Evolutionary conservation across 768 basidiomycete genomes (phyloP).

Genomic region (Tubosaeta sp.): DNA sequence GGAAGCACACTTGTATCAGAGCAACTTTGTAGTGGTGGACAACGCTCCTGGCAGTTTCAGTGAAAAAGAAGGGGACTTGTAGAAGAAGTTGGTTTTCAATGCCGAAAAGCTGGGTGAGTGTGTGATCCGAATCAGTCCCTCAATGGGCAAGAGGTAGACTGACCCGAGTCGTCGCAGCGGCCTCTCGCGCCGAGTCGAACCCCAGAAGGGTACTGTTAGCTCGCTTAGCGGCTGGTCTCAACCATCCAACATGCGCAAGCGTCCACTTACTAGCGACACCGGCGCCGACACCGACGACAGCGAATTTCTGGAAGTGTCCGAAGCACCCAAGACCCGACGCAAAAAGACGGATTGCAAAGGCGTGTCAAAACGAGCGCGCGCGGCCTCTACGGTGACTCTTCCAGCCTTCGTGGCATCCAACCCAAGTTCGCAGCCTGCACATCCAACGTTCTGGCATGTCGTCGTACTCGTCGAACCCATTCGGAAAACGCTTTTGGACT

Average conservation of each 20-base stretch:
- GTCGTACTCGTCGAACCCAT: conserved; percentile 38
- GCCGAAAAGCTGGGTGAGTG: too few relatives aligned
- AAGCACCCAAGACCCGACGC: conserved; percentile 4
- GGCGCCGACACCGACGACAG: conserved; percentile 6
- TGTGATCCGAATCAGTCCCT: too few relatives aligned
- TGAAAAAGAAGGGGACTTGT: too few relatives aligned
- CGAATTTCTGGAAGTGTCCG: conserved; percentile 14
- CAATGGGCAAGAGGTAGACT: too few relatives aligned
- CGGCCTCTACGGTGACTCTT: not conserved
- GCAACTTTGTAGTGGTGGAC: too few relatives aligned
- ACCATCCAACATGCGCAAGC: conserved; percentile 27
- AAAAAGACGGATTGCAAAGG: conserved; percentile 15
- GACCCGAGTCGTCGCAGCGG: too few relatives aligned
- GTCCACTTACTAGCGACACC: conserved; percentile 12
- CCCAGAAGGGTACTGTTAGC: too few relatives aligned
- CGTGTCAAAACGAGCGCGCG: conserved; percentile 11
- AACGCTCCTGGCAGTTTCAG: too few relatives aligned
- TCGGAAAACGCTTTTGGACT: conserved; percentile 50
- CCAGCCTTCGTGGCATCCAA: not conserved
- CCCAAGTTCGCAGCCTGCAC: conserved; percentile 16
- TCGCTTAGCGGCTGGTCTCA: too few relatives aligned
- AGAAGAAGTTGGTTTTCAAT: too few relatives aligned
- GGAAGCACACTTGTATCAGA: too few relatives aligned
- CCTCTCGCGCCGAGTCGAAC: too few relatives aligned
- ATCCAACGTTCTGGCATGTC: conserved; percentile 47